Evolutionary conservation across 2,329 filamentous ascomycete genomes (phyloP).

Genomic region (Dactylellina leptospora): DNA sequence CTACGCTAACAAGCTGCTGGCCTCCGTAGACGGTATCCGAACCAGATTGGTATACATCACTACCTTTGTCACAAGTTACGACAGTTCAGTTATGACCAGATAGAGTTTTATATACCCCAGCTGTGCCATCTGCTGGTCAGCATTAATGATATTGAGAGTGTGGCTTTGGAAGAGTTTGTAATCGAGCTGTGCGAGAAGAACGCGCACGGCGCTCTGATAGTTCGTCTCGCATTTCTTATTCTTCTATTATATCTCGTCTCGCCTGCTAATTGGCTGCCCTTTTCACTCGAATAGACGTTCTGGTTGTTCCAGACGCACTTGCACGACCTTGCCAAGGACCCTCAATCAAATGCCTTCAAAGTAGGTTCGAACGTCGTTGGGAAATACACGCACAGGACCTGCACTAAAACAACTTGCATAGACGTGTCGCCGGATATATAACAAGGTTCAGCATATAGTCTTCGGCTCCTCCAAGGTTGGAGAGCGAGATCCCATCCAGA

Average conservation of each 20-base stretch:
- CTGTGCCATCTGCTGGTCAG: slow-evolving; percentile 88
- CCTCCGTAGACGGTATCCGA: slow-evolving; percentile 76
- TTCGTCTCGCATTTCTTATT: slow-evolving; percentile 62
- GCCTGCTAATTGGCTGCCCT: slow-evolving; percentile 11
- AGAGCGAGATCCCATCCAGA: slow-evolving; percentile 68
- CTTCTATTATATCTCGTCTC: slow-evolving; percentile 54
- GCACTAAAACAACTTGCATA: slow-evolving; percentile 61
- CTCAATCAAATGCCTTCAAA: slow-evolving; percentile 75
- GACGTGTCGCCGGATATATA: slow-evolving; percentile 83
- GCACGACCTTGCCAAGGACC: slow-evolving; percentile 78
- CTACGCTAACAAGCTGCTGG: slow-evolving; percentile 55
- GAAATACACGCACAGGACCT: not conserved
- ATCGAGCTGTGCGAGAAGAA: slow-evolving; percentile 87
- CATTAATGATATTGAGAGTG: slow-evolving; percentile 83
- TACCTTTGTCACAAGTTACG: slow-evolving; percentile 87
- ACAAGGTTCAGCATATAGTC: slow-evolving; percentile 87
- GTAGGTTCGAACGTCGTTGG: slow-evolving; percentile 45
- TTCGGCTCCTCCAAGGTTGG: slow-evolving; percentile 71
- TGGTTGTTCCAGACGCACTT: slow-evolving; percentile 91
- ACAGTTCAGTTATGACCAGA: slow-evolving; percentile 88
- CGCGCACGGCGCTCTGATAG: slow-evolving; percentile 81
- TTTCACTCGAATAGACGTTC: slow-evolving; percentile 71
- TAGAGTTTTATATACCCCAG: slow-evolving; percentile 90
- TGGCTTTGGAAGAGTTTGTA: slow-evolving; percentile 88
- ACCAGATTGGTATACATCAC: slow-evolving; percentile 90